These are phyloP conservation scores for Leccinum proximum DNA, from an alignment of 1,284 basidiomycete species.

Conservation along the genomic window DNA sequence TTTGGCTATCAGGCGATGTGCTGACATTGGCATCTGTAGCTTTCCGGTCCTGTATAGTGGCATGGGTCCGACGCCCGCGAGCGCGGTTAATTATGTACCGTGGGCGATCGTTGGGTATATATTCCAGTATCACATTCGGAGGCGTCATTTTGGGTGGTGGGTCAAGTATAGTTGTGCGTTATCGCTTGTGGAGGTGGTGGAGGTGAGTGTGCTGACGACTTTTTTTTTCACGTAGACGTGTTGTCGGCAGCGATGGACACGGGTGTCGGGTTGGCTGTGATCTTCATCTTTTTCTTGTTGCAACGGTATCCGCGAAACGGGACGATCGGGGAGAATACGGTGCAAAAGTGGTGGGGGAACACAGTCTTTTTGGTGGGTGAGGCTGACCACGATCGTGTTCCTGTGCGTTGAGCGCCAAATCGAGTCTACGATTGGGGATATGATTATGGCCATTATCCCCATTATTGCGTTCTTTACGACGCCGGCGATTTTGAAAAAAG, in stretches of 20 bases:
- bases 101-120: slow-evolving; percentile 49
- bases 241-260: slow-evolving; percentile 47
- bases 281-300: slow-evolving; percentile 65
- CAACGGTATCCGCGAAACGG: slow-evolving; percentile 63
- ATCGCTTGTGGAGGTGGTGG: not conserved
- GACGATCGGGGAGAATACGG: slow-evolving; percentile 49
- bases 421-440: no score
- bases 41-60: slow-evolving; percentile 55
- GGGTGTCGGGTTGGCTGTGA: slow-evolving; percentile 51
- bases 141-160: slow-evolving; percentile 51
- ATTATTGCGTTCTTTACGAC: no score
- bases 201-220: not conserved
- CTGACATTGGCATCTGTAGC: slow-evolving; percentile 18
- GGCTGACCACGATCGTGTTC: no score
- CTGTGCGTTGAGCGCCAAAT: no score
- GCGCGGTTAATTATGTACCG: slow-evolving; percentile 43
- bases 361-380: slow-evolving; percentile 34
- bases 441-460: no score
- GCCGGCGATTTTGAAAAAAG: no score
- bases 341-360: slow-evolving; percentile 76
- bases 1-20: not conserved
- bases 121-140: slow-evolving; percentile 52
- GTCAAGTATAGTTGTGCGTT: slow-evolving; percentile 50
- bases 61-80: slow-evolving; percentile 40
- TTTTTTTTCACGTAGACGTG: slow-evolving; percentile 33